Conservation (phyloP, 306 rosid genomes). For the Morella rubra region DNA sequence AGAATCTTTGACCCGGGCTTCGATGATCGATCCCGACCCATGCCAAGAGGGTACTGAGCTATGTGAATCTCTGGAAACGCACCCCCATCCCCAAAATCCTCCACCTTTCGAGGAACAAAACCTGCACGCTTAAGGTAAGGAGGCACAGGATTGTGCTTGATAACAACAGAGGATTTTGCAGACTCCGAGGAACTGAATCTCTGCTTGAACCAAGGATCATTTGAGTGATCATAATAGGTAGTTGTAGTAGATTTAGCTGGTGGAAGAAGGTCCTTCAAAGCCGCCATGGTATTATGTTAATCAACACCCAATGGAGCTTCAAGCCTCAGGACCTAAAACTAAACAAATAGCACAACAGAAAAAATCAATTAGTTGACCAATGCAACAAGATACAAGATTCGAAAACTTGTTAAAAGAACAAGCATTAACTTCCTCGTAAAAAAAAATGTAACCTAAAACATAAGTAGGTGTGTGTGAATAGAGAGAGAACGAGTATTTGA, state of each 20-base stretch:
- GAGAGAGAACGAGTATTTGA: too few relatives aligned
- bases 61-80: slow-evolving; percentile 87
- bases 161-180: slow-evolving; percentile 47
- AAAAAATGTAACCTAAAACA: too few relatives aligned
- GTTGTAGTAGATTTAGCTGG: slow-evolving; percentile 57
- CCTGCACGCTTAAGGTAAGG: slow-evolving; percentile 76
- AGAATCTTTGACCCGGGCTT: too few relatives aligned
- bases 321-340: neutral
- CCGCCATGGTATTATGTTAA: slow-evolving; percentile 41
- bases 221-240: slow-evolving; percentile 65
- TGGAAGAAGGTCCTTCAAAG: slow-evolving; percentile 77
- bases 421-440: too few relatives aligned
- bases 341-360: too few relatives aligned
- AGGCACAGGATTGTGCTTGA: slow-evolving; percentile 57
- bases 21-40: too few relatives aligned
- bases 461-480: too few relatives aligned
- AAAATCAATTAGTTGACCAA: too few relatives aligned
- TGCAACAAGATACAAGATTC: too few relatives aligned
- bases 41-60: too few relatives aligned
- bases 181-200: slow-evolving; percentile 61
- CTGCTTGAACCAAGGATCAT: slow-evolving; percentile 87
- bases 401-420: too few relatives aligned
- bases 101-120: slow-evolving; percentile 70
- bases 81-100: slow-evolving; percentile 88
- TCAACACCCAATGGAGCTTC: neutral